Base-by-base conservation (phyloP, 805 yeast genomes). In the Yarrowia sp. region DNA sequence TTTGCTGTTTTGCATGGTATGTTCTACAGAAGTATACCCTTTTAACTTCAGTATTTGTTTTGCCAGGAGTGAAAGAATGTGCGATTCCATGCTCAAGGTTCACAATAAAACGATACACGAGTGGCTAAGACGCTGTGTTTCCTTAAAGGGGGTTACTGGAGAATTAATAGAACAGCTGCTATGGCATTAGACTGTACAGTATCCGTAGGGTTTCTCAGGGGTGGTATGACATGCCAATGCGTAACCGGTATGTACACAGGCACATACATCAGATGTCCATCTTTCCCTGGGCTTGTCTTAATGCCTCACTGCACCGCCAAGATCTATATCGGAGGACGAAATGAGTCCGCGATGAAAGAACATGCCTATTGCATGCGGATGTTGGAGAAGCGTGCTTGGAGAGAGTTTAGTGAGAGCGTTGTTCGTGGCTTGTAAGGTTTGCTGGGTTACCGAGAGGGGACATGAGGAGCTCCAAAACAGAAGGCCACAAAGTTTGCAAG, bases 11-110 rank as follows among this genome's bases (percentile, higher is more conserved):
- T n/a, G n/a, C n/a, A n/a, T n/a, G n/a, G n/a, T n/a, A n/a, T n/a
- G n/a, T n/a, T n/a, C n/a, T n/a, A n/a, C n/a, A n/a, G n/a, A n/a
- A n/a, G n/a, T n/a, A n/a, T n/a, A n/a, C n/a, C n/a, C n/a, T n/a
- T n/a, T n/a, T n/a, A n/a, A n/a, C n/a, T n/a, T n/a, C n/a, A n/a
- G n/a, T n/a, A n/a, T n/a, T n/a, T n/a, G n/a, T n/a, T n/a, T n/a
- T n/a, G n/a, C n/a, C n/a, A 18, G 49, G 47, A 24, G 31, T 13
- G n/a, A 41, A 42, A 42, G 49, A 42, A 42, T 42, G 49, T 42
- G n/a, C 9, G 7, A 18, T 16, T n/a, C 14, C 21, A n/a, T 18
- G 29, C 47, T 41, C 47, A 41, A 41, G 47, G 47, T 41, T 41
- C 29, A 41, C n/a, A 24, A 22, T 12, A 7, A 13, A 39, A 39